Conservation (phyloP, 306 rosid genomes). For the Benincasa hispida region DNA sequence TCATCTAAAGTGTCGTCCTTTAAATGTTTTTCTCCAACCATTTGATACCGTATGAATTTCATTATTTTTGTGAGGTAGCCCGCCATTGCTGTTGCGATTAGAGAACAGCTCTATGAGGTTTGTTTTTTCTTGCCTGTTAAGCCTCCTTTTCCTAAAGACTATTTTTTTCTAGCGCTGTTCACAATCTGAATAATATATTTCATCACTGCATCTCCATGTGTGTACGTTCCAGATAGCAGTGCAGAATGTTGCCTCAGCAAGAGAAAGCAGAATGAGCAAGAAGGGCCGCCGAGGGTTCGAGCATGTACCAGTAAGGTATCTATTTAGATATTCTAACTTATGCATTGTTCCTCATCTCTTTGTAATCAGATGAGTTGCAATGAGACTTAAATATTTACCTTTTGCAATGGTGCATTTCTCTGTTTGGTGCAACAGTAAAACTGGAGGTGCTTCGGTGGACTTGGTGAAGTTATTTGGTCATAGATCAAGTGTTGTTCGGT, state of each 20-base stretch:
- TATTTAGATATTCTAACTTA: not conserved
- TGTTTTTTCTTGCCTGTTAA: conserved; percentile 8
- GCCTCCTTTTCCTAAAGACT: not conserved
- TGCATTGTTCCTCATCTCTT: not conserved
- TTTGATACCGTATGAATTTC: not conserved
- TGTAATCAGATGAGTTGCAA: not conserved
- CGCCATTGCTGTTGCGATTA: conserved; percentile 74
- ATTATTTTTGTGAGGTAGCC: conserved; percentile 44
- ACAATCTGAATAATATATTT: not conserved
- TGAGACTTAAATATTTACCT: not conserved
- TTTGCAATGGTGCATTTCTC: not conserved
- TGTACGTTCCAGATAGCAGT: conserved; percentile 50
- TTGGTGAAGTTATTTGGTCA: conserved; percentile 82
- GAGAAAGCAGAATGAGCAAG: conserved; percentile 89
- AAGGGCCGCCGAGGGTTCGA: conserved; percentile 77
- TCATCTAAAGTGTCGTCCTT: not conserved
- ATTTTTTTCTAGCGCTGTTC: not conserved
- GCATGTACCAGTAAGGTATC: conserved; percentile 53
- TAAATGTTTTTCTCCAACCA: not conserved
- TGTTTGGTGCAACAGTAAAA: conserved; percentile 40
- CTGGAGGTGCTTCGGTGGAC: conserved; percentile 65
- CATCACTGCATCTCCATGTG: not conserved
- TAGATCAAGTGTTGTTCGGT: conserved; percentile 74
- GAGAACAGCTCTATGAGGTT: conserved; percentile 90
- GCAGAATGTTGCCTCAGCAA: conserved; percentile 77